Evolutionary conservation across 208 protist genomes (phyloP).

Genomic region (Kentomonas sorsogonicus): DNA sequence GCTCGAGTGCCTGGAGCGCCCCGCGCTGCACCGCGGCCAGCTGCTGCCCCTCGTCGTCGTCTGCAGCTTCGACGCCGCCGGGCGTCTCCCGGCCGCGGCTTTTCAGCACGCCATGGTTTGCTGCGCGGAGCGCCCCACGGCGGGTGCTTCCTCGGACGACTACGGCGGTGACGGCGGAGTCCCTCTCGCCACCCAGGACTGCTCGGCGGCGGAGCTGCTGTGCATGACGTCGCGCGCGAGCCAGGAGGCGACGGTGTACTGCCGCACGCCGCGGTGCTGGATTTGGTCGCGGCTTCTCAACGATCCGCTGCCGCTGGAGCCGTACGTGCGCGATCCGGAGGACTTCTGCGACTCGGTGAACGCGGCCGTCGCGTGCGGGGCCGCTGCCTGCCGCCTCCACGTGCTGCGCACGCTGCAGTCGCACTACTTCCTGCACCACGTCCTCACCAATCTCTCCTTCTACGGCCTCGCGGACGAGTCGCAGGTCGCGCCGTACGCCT

Average conservation of each 20-base stretch:
- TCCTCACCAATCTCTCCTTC: conserved; percentile 68
- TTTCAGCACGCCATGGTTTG: conserved; percentile 71
- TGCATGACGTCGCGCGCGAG: conserved; percentile 71
- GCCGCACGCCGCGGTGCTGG: conserved; percentile 60
- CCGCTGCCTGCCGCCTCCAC: conserved; percentile 43
- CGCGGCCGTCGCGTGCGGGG: conserved; percentile 57
- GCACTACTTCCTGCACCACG: conserved; percentile 82
- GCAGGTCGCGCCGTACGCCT: conserved; percentile 68
- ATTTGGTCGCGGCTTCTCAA: conserved; percentile 66
- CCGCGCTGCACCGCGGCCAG: conserved; percentile 34
- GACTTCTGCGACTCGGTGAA: conserved; percentile 80
- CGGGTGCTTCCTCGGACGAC: conserved; percentile 4
- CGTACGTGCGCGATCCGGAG: conserved; percentile 63
- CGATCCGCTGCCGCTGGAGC: conserved; percentile 79
- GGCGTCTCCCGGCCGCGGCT: conserved; percentile 67
- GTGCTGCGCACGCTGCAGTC: conserved; percentile 71
- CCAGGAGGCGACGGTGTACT: conserved; percentile 64
- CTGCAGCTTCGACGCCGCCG: conserved; percentile 71
- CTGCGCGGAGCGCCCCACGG: conserved; percentile 45
- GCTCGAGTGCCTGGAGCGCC: conserved; percentile 42
- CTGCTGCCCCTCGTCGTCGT: conserved; percentile 65
- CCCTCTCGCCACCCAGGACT: conserved; percentile 29
- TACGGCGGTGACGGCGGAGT: conserved; percentile 6
- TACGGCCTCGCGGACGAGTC: conserved; percentile 64
- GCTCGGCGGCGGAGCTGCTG: conserved; percentile 56